These are phyloP conservation scores for Coemansia sp. DNA, from an alignment of 371 early-diverging fungal genomes.

Conservation along the genomic window DNA sequence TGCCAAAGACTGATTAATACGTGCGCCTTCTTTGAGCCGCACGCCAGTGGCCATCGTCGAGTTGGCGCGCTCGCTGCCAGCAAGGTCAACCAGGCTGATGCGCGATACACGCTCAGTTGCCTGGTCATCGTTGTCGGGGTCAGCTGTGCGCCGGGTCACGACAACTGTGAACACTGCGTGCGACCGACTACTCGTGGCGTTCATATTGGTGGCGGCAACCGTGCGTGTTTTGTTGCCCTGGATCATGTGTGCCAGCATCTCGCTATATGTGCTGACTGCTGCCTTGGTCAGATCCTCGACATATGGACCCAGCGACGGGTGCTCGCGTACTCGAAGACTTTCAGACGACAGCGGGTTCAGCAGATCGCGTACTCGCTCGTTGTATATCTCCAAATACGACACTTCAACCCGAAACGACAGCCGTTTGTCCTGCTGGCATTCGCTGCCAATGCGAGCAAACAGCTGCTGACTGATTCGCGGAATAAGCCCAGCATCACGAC, in stretches of 20 bases:
- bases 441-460: conserved; percentile 64
- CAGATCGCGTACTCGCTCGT: conserved; percentile 91
- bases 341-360: conserved; percentile 76
- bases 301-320: conserved; percentile 86
- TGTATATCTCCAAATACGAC: conserved; percentile 81
- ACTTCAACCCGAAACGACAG: conserved; percentile 75
- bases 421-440: conserved; percentile 51
- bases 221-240: conserved; percentile 89
- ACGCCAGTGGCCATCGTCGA: conserved; percentile 66
- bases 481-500: conserved; percentile 73
- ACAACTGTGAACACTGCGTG: conserved; percentile 94
- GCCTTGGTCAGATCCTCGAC: conserved; percentile 88
- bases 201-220: conserved; percentile 96
- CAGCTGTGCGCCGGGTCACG: conserved; percentile 69
- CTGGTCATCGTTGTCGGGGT: conserved; percentile 44
- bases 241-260: conserved; percentile 60
- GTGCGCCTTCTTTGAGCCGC: conserved; percentile 64
- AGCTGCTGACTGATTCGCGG: conserved; percentile 79
- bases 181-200: conserved; percentile 87
- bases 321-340: conserved; percentile 78
- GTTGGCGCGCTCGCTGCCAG: conserved; percentile 76
- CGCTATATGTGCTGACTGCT: conserved; percentile 70
- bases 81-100: conserved; percentile 86
- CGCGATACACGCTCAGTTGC: conserved; percentile 77
- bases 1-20: conserved; percentile 73